phyloP scores from a whole-genome alignment of 352 stramenopile species.

The Phytophthora syringae region DNA sequence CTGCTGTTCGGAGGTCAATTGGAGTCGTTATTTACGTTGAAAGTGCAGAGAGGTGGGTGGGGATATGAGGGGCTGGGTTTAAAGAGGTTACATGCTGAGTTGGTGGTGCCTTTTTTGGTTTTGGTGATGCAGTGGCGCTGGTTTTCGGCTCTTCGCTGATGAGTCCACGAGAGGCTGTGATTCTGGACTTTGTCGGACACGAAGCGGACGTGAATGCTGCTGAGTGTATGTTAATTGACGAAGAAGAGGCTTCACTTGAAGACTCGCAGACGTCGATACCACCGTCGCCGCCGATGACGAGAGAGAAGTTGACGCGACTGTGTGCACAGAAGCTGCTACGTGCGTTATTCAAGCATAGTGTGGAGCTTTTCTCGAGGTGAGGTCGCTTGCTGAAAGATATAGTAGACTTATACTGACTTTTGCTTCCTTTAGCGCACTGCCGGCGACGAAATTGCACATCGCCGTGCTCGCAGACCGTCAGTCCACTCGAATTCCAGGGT shows the following conservation, averaged over 20 bases:
- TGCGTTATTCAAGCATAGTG: conserved; percentile 42
- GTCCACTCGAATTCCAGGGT: conserved; percentile 43
- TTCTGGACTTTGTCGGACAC: conserved; percentile 52
- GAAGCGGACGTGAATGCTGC: neutral
- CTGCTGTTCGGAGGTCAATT: conserved; percentile 39
- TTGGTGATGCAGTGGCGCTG: conserved; percentile 52
- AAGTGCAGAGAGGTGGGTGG: conserved; percentile 40
- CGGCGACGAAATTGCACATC: conserved; percentile 62
- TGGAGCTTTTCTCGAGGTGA: conserved; percentile 50
- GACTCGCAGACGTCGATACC: conserved; percentile 3
- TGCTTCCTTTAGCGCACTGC: conserved; percentile 37
- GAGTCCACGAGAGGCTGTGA: conserved; percentile 58
- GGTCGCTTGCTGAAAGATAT: neutral
- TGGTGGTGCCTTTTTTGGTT: conserved; percentile 5
- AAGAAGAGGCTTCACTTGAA: conserved; percentile 22
- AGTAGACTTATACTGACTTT: neutral
- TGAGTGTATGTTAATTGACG: neutral
- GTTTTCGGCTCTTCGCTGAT: conserved; percentile 64
- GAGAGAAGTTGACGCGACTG: conserved; percentile 45
- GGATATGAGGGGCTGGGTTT: neutral
- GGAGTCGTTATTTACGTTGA: conserved; percentile 40
- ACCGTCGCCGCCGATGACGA: conserved; percentile 19
- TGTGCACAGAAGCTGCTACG: conserved; percentile 76
- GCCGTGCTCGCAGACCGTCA: conserved; percentile 49
- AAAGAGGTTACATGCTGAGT: neutral